Conservation (phyloP, 2,329 filamentous ascomycete genomes). For the Fusarium sp. region DNA sequence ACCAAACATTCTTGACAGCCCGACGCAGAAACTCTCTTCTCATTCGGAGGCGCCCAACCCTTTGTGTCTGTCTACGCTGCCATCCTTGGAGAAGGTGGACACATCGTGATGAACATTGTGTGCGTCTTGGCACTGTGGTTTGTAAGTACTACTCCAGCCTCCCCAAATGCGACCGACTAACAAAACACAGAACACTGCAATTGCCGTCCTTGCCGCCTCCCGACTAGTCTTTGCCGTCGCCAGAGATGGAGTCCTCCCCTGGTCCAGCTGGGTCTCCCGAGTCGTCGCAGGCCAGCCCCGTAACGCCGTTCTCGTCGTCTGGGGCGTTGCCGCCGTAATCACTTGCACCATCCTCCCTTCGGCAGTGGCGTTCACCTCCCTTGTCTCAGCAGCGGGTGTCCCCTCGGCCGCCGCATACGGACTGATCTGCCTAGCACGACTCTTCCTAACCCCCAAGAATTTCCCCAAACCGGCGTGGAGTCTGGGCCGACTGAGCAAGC, state of each 20-base stretch:
- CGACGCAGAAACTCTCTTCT: slow-evolving; percentile 62
- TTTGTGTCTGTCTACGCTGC: slow-evolving; percentile 69
- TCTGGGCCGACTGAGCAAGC: slow-evolving; percentile 55
- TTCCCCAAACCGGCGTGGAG: slow-evolving; percentile 61
- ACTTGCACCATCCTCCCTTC: slow-evolving; percentile 70
- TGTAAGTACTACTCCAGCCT: slow-evolving; percentile 47
- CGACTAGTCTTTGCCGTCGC: slow-evolving; percentile 72
- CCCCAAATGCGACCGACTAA: too few species aligned
- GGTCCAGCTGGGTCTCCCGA: slow-evolving; percentile 66
- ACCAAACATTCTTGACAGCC: slow-evolving; percentile 56
- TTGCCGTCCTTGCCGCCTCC: slow-evolving; percentile 68
- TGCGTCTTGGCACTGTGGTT: slow-evolving; percentile 63
- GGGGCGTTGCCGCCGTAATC: slow-evolving; percentile 62
- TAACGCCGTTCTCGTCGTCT: slow-evolving; percentile 69
- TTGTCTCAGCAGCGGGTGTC: slow-evolving; percentile 63
- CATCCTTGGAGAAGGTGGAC: slow-evolving; percentile 64
- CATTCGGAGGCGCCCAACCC: slow-evolving; percentile 65
- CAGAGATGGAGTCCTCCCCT: slow-evolving; percentile 69
- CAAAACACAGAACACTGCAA: slow-evolving; percentile 62
- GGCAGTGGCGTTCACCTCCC: slow-evolving; percentile 62
- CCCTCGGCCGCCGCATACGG: slow-evolving; percentile 64
- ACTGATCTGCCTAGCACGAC: slow-evolving; percentile 59
- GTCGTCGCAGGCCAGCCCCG: slow-evolving; percentile 67
- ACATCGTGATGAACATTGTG: slow-evolving; percentile 71
- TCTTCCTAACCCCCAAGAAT: slow-evolving; percentile 58